phyloP scores from a whole-genome alignment of 768 basidiomycete species.

The Tremella fuciformis region DNA sequence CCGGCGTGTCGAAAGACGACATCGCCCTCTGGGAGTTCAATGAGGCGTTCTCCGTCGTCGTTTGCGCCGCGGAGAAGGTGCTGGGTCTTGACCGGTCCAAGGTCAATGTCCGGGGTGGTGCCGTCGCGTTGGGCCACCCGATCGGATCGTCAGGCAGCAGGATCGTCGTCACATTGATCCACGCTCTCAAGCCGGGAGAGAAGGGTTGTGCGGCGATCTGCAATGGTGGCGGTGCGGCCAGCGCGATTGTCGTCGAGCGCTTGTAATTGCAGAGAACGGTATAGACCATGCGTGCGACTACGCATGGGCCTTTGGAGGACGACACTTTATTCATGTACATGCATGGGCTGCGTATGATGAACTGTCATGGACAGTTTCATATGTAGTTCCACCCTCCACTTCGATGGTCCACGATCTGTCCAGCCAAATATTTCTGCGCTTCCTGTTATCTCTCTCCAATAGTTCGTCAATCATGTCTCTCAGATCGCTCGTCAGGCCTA shows the following conservation, averaged over 20 bases:
- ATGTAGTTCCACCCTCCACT: no score
- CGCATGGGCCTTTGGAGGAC: no score
- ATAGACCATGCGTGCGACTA: no score
- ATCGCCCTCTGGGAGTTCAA: conserved; percentile 94
- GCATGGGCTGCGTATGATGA: not conserved
- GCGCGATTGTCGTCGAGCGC: conserved; percentile 83
- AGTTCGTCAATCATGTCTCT: no score
- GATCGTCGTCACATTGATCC: conserved; percentile 87
- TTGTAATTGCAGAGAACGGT: conserved; percentile 54
- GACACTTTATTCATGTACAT: not conserved
- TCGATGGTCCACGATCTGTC: no score
- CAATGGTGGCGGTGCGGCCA: conserved; percentile 85
- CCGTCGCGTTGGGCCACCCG: conserved; percentile 85
- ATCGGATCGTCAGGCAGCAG: conserved; percentile 94
- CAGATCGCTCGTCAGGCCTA: no score
- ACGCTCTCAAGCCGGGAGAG: conserved; percentile 85
- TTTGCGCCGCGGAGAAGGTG: conserved; percentile 83
- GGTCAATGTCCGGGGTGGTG: conserved; percentile 82
- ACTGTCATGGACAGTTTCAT: no score
- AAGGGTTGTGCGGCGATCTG: conserved; percentile 96
- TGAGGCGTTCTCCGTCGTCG: conserved; percentile 95
- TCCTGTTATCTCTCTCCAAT: no score
- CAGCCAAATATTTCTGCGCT: no score
- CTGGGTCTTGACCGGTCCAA: conserved; percentile 78
- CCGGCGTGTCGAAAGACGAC: conserved; percentile 75